phyloP scores from a whole-genome alignment of 345 rosid species.

The Gossypium raimondii region DNA sequence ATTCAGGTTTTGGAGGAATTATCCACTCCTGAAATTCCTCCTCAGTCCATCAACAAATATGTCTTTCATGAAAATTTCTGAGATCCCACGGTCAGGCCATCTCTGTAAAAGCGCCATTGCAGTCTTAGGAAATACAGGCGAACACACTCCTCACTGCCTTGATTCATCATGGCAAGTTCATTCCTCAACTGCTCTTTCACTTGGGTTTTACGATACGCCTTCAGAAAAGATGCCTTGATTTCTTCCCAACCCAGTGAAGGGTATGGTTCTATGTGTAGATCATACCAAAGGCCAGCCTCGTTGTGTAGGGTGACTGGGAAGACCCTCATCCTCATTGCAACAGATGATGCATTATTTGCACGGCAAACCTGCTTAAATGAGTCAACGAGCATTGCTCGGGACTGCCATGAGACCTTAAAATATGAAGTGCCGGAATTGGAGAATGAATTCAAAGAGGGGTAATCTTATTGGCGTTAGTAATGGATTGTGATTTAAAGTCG shows the following conservation, averaged over 20 bases:
- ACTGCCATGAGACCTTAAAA: constrained; percentile 21
- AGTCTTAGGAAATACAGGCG: constrained; percentile 38
- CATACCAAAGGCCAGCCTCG: constrained; percentile 42
- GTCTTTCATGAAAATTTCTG: constrained; percentile 24
- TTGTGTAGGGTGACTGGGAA: constrained; percentile 37
- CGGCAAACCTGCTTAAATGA: constrained; percentile 39
- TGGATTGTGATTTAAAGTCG: background rate
- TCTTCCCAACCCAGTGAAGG: constrained; percentile 32
- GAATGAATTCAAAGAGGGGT: background rate
- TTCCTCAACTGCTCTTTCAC: constrained; percentile 20
- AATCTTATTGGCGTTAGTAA: background rate
- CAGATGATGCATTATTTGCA: constrained; percentile 31
- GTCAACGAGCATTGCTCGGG: constrained; percentile 25
- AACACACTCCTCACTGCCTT: constrained; percentile 26
- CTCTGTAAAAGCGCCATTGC: constrained; percentile 33
- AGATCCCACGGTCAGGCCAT: constrained; percentile 30
- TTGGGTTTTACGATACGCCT: constrained; percentile 27
- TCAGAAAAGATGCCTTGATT: constrained; percentile 28
- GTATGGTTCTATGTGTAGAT: constrained; percentile 37
- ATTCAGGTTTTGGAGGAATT: constrained; percentile 24
- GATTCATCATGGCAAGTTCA: constrained; percentile 26
- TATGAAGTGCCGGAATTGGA: constrained; percentile 17
- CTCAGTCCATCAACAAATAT: constrained; percentile 31
- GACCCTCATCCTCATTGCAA: constrained; percentile 27
- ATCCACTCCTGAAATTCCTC: constrained; percentile 30